A percentile compares a stretch with the other conserved stretches of the same genome.
Evolutionary conservation across 345 rosid species (phyloP).

Genomic region (Gossypium herbaceum): DNA sequence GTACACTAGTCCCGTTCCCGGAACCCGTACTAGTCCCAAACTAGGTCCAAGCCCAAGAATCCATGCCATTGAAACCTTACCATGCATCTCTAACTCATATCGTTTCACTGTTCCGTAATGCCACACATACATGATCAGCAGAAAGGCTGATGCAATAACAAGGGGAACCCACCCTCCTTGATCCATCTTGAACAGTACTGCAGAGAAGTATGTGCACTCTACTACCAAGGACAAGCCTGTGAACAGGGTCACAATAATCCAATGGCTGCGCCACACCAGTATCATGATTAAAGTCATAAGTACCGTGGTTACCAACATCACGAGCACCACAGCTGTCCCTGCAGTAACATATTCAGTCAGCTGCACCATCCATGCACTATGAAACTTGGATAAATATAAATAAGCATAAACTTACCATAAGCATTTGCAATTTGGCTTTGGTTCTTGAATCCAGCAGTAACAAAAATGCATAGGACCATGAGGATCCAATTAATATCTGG

Average conservation of each 20-base stretch:
- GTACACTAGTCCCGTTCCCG: constrained; percentile 78
- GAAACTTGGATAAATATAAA: not conserved
- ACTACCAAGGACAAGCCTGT: constrained; percentile 46
- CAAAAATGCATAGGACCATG: constrained; percentile 68
- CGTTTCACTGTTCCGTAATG: constrained; percentile 70
- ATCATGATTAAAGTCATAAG: constrained; percentile 68
- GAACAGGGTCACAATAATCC: constrained; percentile 62
- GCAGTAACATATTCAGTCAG: constrained; percentile 9
- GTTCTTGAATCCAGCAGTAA: constrained; percentile 67
- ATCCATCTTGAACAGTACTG: constrained; percentile 61
- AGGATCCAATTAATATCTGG: constrained; percentile 82
- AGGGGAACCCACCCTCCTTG: constrained; percentile 91
- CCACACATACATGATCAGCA: constrained; percentile 66
- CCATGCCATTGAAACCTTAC: constrained; percentile 83
- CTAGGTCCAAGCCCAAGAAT: constrained; percentile 86
- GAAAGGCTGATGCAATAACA: constrained; percentile 57
- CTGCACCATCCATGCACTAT: not conserved
- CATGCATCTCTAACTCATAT: constrained; percentile 74
- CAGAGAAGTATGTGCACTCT: constrained; percentile 61
- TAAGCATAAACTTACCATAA: constrained; percentile 44
- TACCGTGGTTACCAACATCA: constrained; percentile 73
- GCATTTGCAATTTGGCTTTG: constrained; percentile 79
- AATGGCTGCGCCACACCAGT: constrained; percentile 78
- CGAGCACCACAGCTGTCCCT: constrained; percentile 77
- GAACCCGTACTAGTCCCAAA: constrained; percentile 84